Evolutionary conservation across 306 rosid genomes (phyloP).

Genomic region (Casuarina cunninghamiana): DNA sequence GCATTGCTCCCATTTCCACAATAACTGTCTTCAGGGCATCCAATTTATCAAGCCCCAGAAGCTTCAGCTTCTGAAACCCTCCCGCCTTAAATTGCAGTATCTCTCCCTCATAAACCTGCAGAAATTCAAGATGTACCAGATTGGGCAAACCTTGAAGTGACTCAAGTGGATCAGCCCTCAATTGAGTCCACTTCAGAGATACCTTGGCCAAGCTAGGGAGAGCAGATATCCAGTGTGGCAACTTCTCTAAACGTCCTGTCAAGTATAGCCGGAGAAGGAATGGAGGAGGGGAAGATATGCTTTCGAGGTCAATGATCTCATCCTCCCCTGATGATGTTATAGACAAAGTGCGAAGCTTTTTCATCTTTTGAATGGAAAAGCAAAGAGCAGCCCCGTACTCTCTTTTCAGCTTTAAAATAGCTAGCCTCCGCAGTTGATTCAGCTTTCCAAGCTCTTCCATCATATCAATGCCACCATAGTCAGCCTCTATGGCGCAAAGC

Average conservation of each 20-base stretch:
- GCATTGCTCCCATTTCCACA: slow-evolving; percentile 60
- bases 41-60: slow-evolving; percentile 58
- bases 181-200: slow-evolving; percentile 28
- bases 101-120: slow-evolving; percentile 50
- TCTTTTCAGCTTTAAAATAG: slow-evolving; percentile 24
- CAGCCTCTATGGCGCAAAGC: slow-evolving; percentile 35
- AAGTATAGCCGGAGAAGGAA: slow-evolving; percentile 36
- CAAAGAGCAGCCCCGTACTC: slow-evolving; percentile 36
- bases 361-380: slow-evolving; percentile 27
- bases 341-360: slow-evolving; percentile 22
- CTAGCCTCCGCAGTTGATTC: slow-evolving; percentile 37
- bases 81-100: slow-evolving; percentile 47
- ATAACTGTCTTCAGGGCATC: slow-evolving; percentile 45
- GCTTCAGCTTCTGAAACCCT: slow-evolving; percentile 59
- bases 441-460: slow-evolving; percentile 35
- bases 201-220: slow-evolving; percentile 26
- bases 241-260: slow-evolving; percentile 29
- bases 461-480: slow-evolving; percentile 6
- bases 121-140: slow-evolving; percentile 52
- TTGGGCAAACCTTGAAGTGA: slow-evolving; percentile 41
- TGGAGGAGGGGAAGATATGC: slow-evolving; percentile 28
- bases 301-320: slow-evolving; percentile 28
- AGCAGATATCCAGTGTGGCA: slow-evolving; percentile 41
- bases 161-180: slow-evolving; percentile 37
- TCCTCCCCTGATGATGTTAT: slow-evolving; percentile 27